Evolutionary conservation across 2,329 filamentous ascomycete species (phyloP), one percentile per base, ranked within the genome.

Genomic region (Tolypocladium tropicale): DNA sequence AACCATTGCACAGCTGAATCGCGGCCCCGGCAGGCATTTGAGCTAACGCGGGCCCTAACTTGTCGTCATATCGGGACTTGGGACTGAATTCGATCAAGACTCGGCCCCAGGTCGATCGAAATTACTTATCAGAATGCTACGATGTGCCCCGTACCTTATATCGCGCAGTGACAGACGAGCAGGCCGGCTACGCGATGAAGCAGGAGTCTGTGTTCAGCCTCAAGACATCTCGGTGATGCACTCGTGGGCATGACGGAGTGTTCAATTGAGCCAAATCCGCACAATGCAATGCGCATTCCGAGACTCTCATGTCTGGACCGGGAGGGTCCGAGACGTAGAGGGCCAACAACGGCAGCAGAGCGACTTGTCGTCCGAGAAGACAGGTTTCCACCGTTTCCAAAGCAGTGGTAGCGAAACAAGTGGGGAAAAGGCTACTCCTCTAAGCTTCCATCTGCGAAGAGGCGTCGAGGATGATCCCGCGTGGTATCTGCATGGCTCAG

Each of bases 1-100:
- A 36, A 14, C 58, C 60, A 62, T 58, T 58, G 56, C 59, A 62
- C 61, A 61, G 63, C 65, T 65, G 64, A 66, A 60, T 64, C 63
- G 55, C 53, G 51, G 56, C 53, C 25, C 46, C 25, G 25, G 46
- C 41, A 39, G 36, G 36, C 30, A 30, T 11, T 48, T 30, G 39
- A 30, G 18, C 32, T 48, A n/a, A 28, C 30, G 5, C 14, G 32
- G 30, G 18, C n/a, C 30, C 28, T 43, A 9, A 48, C 16, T 30
- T 32, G 30, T 49, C 52, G 28, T n/a, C 30, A 36, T 16, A 33
- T 36, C 39, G 39, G 53, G 18, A 32, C 52, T 48, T 11, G 10
- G 25, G 53, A 36, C 39, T 12, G 25, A 33, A 25, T 2, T 18
- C 39, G 33, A 36, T 36, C 30, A 53, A 36, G 14, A 48, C 7